A percentile compares a stretch with the other conserved stretches of the same genome.
phyloP scores from a whole-genome alignment of 257 asterid species.

The Lycium barbarum region DNA sequence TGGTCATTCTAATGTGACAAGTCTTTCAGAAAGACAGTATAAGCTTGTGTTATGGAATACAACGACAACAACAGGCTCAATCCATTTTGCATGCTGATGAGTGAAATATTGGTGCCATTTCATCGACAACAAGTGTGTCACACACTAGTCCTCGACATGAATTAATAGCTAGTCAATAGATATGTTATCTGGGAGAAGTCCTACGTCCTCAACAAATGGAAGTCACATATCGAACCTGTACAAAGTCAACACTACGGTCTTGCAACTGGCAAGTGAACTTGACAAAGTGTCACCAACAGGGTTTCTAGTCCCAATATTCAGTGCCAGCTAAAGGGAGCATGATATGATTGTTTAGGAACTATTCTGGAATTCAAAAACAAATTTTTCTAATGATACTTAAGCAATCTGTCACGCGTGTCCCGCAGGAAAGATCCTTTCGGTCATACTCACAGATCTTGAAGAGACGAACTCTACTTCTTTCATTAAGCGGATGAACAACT shows the following conservation, averaged over 20 bases:
- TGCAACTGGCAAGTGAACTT: background rate
- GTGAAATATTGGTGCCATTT: conserved; percentile 7
- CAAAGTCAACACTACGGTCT: background rate
- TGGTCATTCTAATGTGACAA: background rate
- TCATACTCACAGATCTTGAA: background rate
- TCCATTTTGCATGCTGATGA: conserved; percentile 12
- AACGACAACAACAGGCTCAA: background rate
- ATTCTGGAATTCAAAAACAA: conserved; percentile 16
- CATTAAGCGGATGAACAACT: background rate
- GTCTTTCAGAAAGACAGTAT: background rate
- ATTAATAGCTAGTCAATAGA: background rate
- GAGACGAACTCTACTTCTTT: background rate
- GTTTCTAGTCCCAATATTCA: background rate
- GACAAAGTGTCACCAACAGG: background rate
- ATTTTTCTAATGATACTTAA: background rate
- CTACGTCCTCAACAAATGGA: conserved; percentile 3
- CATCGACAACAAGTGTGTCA: background rate
- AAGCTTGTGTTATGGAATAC: background rate
- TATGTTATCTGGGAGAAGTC: background rate
- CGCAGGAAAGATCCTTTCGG: background rate
- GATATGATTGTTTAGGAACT: background rate
- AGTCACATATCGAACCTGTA: background rate
- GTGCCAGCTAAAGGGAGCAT: conserved; percentile 8
- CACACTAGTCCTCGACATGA: background rate
- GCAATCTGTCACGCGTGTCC: conserved; percentile 6